Conservation (phyloP, 805 yeast genomes). For the Diddensiella santjacobensis region DNA sequence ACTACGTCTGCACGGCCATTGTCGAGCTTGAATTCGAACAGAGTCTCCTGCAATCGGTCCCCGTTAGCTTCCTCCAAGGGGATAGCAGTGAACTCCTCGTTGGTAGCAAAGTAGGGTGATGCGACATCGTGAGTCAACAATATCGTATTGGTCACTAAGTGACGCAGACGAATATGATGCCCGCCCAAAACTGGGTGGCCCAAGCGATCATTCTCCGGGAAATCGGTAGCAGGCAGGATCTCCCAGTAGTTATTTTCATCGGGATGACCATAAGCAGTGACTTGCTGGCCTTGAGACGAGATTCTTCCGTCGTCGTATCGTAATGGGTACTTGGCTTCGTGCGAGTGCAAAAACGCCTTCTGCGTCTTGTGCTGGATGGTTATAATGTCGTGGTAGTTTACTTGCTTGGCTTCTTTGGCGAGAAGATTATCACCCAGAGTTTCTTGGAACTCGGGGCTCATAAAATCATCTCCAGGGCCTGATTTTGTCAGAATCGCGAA, state of each 20-base stretch:
- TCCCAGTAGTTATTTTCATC: conserved; percentile 79
- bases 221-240: conserved; percentile 59
- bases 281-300: conserved; percentile 92
- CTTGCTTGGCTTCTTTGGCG: conserved; percentile 63
- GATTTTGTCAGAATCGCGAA: conserved; percentile 76
- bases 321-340: conserved; percentile 68
- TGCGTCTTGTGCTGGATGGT: conserved; percentile 81
- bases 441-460: conserved; percentile 95
- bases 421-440: conserved; percentile 79
- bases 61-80: conserved; percentile 55
- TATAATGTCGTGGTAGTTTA: conserved; percentile 71
- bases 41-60: conserved; percentile 62
- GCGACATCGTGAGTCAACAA: conserved; percentile 93
- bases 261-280: conserved; percentile 51
- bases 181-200: conserved; percentile 58
- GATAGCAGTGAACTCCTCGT: conserved; percentile 86
- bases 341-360: conserved; percentile 78
- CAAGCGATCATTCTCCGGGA: conserved; percentile 38
- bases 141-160: conserved; percentile 72
- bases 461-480: conserved; percentile 94
- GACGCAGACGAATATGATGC: conserved; percentile 74
- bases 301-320: conserved; percentile 96
- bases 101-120: conserved; percentile 86
- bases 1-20: conserved; percentile 50
- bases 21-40: conserved; percentile 67